These are phyloP conservation scores for Aspergillus sp. DNA, from an alignment of 2,329 filamentous ascomycete species.

Conservation along the genomic window DNA sequence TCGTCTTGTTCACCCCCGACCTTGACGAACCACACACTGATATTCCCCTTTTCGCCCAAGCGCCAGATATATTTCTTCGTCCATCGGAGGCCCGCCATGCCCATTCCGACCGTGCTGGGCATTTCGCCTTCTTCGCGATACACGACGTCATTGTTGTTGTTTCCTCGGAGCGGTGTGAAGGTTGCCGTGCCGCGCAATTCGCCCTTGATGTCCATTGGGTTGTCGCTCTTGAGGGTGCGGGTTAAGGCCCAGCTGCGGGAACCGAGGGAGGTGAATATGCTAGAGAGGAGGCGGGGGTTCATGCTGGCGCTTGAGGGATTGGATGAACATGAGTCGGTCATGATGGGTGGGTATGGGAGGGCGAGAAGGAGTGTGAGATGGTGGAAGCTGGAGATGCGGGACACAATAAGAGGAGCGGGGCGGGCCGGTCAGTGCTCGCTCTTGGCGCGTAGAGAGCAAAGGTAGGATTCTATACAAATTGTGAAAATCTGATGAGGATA, in stretches of 20 bases:
- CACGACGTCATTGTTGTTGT: constrained; percentile 22
- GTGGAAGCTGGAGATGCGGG: too few species aligned
- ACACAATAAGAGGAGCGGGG: too few species aligned
- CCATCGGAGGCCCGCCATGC: constrained; percentile 25
- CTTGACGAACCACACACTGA: constrained; percentile 45
- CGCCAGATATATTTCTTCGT: constrained; percentile 44
- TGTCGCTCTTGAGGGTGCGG: constrained; percentile 36
- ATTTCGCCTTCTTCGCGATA: constrained; percentile 42
- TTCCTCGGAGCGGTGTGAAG: constrained; percentile 23
- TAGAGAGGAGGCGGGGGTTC: constrained; percentile 13
- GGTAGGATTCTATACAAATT: too few species aligned
- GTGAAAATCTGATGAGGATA: too few species aligned
- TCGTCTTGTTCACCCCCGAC: constrained; percentile 17
- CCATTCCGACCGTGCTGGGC: constrained; percentile 18
- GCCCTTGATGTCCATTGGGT: constrained; percentile 37
- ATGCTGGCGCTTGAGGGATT: constrained; percentile 1
- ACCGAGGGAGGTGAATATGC: constrained; percentile 25
- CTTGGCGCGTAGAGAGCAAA: too few species aligned
- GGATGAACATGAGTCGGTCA: neutral
- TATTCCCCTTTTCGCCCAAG: constrained; percentile 18
- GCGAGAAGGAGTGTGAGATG: constrained; percentile 1
- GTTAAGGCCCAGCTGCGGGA: constrained; percentile 30
- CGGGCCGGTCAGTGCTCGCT: too few species aligned
- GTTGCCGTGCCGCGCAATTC: constrained; percentile 36
- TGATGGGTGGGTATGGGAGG: neutral